Evolutionary conservation across 1,284 basidiomycete genomes (phyloP), one percentile per base, ranked within the genome.

Genomic region (Xanthoconium separans): DNA sequence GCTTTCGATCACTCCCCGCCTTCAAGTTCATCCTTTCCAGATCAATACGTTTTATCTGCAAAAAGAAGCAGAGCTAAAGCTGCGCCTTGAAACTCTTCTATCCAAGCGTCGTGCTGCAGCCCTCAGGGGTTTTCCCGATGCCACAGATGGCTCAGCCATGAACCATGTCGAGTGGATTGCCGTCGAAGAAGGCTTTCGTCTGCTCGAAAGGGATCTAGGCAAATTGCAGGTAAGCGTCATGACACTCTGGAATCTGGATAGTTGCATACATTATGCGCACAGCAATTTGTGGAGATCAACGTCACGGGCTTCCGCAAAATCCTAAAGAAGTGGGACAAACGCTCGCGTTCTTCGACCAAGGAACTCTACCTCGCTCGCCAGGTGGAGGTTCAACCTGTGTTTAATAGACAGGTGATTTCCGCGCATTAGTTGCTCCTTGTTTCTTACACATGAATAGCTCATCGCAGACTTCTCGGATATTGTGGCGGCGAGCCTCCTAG

Each of bases 31-130:
- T 29, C 27, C 6, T 27, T 27, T 48, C 44, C 68, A 97, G 95
- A 98, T 99, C 77, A 99, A 99, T 75, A 84, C 88, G n/a, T 99
- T 99, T 70, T 99, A 99, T 74, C 83, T 99, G 47, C 93, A 96
- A 73, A 98, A 97, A 73, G 97, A 99, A 73, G 91, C 95, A 12
- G 95, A 98, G 64, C 84, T 99, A 49, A 94, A 93, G 69, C 74
- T 96, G 58, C 84, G 95, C 47, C 85, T 99, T 55, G 87, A 96
- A 63, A 97, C 95, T 1, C 79, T 99, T 16, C 81, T 99, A 44
- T 94, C 94, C 36, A 98, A 98, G 73, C 87, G 96, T 58, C 86
- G 95, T 71, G 87, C 88, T 11, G 90, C 89, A 12, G 88, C 87
- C 22, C 76, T 82, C 75, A 79, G 87, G 58, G 82, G 85, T 33